Conservation (phyloP, 352 stramenopile species). For the Globisporangium radiosum region DNA sequence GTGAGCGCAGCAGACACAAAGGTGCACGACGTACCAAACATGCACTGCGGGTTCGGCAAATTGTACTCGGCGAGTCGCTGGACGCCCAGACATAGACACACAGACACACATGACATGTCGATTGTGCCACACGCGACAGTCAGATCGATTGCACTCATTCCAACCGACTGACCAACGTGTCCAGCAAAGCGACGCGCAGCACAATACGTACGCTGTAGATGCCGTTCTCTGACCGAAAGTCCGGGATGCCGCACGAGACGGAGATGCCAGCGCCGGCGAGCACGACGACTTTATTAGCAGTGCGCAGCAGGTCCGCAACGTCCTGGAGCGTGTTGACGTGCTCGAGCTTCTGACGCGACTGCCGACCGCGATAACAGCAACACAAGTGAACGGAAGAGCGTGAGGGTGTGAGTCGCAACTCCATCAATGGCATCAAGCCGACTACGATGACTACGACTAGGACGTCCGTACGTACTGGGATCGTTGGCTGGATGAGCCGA, state of each 20-base stretch:
- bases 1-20: neutral
- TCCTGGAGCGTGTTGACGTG: slow-evolving; percentile 66
- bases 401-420: too few relatives aligned
- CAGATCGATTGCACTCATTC: too few relatives aligned
- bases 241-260: slow-evolving; percentile 96
- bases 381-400: too few relatives aligned
- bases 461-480: slow-evolving; percentile 25
- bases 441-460: too few relatives aligned
- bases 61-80: slow-evolving; percentile 79
- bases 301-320: slow-evolving; percentile 60
- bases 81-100: neutral
- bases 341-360: slow-evolving; percentile 42
- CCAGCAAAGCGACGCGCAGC: too few relatives aligned
- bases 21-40: slow-evolving; percentile 52
- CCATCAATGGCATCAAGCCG: too few relatives aligned
- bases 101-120: neutral
- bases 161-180: too few relatives aligned
- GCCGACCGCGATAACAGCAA: slow-evolving; percentile 3
- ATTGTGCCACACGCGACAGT: too few relatives aligned
- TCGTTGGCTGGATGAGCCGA: slow-evolving; percentile 60
- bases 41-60: slow-evolving; percentile 79
- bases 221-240: slow-evolving; percentile 95
- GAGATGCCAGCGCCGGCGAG: slow-evolving; percentile 94
- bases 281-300: slow-evolving; percentile 88
- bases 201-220: slow-evolving; percentile 80